Evolutionary conservation across 1,284 basidiomycete species (phyloP).

Genomic region (Ganoderma sinense): DNA sequence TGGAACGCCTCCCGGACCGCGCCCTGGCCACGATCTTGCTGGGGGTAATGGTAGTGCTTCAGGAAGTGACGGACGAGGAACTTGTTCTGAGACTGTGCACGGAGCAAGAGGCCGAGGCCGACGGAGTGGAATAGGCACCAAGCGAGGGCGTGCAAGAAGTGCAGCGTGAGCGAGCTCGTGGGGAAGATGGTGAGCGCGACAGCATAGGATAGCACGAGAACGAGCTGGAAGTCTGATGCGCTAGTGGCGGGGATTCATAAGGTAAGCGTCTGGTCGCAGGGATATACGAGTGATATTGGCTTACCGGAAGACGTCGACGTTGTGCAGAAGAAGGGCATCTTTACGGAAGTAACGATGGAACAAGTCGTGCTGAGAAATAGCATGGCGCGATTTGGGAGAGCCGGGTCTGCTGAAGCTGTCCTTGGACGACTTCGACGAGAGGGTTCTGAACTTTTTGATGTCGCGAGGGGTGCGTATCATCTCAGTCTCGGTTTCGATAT

Average conservation of each 20-base stretch:
- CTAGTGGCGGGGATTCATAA: constrained; percentile 43
- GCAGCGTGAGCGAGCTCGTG: constrained; percentile 58
- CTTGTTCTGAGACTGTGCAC: constrained; percentile 86
- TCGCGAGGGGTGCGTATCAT: constrained; percentile 20
- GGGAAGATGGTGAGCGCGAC: constrained; percentile 43
- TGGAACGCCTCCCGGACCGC: constrained; percentile 92
- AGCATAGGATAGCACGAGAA: constrained; percentile 47
- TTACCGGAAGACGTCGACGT: constrained; percentile 88
- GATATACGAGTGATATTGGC: constrained; percentile 32
- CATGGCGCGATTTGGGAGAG: constrained; percentile 28
- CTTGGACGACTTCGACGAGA: constrained; percentile 17
- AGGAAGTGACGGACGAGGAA: constrained; percentile 95
- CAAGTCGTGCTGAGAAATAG: constrained; percentile 84
- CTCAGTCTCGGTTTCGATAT: constrained; percentile 64
- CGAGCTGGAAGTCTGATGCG: constrained; percentile 72
- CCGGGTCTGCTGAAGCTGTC: constrained; percentile 11
- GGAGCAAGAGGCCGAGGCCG: constrained; percentile 86
- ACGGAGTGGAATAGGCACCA: constrained; percentile 94
- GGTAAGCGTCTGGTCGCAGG: background rate
- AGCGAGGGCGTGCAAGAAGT: constrained; percentile 83
- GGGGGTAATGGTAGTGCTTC: constrained; percentile 88
- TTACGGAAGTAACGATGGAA: constrained; percentile 91
- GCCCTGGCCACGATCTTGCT: constrained; percentile 63
- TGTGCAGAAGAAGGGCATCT: constrained; percentile 83
- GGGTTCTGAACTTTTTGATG: constrained; percentile 4